Percentiles rank a stretch among this genome's conserved stretches.
Evolutionary conservation across 2,329 filamentous ascomycete species (phyloP).

Genomic region (Fusarium agapanthi): DNA sequence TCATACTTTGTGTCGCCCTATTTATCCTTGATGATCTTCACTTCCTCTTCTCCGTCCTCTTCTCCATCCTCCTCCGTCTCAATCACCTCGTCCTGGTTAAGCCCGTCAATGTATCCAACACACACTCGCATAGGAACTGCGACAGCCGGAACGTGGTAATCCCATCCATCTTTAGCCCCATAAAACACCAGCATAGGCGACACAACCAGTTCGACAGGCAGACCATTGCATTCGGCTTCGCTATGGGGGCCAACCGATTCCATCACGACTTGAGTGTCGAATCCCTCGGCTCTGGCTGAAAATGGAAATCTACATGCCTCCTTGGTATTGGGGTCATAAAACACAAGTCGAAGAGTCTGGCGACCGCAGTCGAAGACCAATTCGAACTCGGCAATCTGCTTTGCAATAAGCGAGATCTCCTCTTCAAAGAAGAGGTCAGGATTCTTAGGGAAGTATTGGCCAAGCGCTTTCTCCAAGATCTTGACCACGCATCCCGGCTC

Average conservation of each 20-base stretch:
- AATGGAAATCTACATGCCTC: background rate
- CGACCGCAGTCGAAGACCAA: fast-evolving
- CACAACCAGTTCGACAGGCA: background rate
- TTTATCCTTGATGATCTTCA: background rate
- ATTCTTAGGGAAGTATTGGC: background rate
- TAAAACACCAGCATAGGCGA: background rate
- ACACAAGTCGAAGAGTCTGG: fast-evolving
- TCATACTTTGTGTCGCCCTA: background rate
- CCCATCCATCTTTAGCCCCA: fast-evolving
- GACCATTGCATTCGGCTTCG: background rate
- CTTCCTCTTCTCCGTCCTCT: background rate
- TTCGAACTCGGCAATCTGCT: fast-evolving
- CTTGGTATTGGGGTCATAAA: background rate
- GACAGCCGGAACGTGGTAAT: background rate
- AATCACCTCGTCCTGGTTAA: fast-evolving
- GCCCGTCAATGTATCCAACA: background rate
- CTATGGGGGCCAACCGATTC: fast-evolving
- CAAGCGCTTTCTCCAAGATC: background rate
- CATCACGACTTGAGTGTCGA: background rate
- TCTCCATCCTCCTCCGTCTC: background rate
- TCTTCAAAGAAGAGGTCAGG: fast-evolving
- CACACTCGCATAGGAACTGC: background rate
- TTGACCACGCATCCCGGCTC: background rate
- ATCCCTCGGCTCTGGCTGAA: background rate
- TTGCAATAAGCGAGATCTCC: fast-evolving